Base-by-base conservation (phyloP, 768 basidiomycete genomes). In the Tulasnella sp. region DNA sequence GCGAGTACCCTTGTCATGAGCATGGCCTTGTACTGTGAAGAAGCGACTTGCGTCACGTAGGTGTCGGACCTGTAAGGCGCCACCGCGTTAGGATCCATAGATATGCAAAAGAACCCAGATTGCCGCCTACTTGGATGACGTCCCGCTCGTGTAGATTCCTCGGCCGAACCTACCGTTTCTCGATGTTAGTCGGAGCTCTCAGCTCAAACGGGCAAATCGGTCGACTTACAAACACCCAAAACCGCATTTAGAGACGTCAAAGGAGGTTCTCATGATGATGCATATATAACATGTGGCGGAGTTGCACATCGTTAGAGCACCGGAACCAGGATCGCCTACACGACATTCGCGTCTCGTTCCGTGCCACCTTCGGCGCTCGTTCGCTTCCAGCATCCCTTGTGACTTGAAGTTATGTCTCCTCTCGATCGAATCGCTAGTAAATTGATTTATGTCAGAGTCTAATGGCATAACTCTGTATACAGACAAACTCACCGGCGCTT, bases 331-430 rank as follows among this genome's bases (percentile, higher is more conserved):
- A 72, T 72, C 70, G 37, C 70, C 70, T 3, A 72, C 70, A 46
- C 23, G 5, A 72, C 70, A 72, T 72, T 72, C 70, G 9, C 70
- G 70, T 23, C 70, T 39, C 10, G 70, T 72, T n/a, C 70, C 70
- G 20, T 72, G 70, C 70, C 70, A 72, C 39, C 70, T 39, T 40
- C 70, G 70, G 5, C 70, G 70, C 70, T 72, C 70, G 70, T 72
- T 72, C 26, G 70, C 70, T n/a, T 39, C 39, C 10, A 72, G 37
- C 70, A 72, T 72, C 23, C 70, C 44, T 29, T 72, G 70, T 7
- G 70, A 72, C 26, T 72, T 72, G 35, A 72, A 72, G 37, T 72
- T 46, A 26, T 72, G 5, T 15, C 5, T 39, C 32, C 70, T 26
- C 44, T 72, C 70, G 13, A 72, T 72, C 3, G 70, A 39, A n/a